Evolutionary conservation across 805 yeast genomes (phyloP).

Genomic region (Lachancea kluyveri): DNA sequence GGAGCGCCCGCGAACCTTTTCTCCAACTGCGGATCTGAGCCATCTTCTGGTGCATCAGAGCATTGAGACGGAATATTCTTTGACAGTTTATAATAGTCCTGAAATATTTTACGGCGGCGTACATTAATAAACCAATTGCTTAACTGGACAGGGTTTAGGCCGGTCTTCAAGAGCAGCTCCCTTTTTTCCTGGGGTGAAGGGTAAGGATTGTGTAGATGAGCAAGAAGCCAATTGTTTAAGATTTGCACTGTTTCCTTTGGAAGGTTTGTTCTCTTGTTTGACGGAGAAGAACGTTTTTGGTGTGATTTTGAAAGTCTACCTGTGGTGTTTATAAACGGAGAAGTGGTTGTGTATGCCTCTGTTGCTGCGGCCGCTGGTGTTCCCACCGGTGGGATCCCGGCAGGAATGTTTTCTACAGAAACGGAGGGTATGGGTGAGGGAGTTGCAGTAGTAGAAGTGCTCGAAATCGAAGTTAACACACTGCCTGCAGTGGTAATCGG

Average conservation of each 20-base stretch:
- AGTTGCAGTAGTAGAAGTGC: too few relatives aligned
- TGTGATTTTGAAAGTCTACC: too few relatives aligned
- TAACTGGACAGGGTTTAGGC: conserved; percentile 73
- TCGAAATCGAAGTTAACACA: too few relatives aligned
- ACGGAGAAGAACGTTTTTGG: too few relatives aligned
- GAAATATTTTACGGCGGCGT: conserved; percentile 60
- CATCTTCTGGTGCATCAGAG: conserved; percentile 10
- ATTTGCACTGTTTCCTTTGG: conserved; percentile 75
- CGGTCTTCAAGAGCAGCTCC: conserved; percentile 62
- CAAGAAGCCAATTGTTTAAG: conserved; percentile 65
- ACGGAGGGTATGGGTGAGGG: too few relatives aligned
- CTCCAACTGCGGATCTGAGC: conserved; percentile 17
- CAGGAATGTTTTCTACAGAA: too few relatives aligned
- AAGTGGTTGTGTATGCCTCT: too few relatives aligned
- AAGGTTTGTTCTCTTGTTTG: conserved; percentile 72
- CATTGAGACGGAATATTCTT: conserved; percentile 6
- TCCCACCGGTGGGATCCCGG: too few relatives aligned
- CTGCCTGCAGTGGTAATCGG: too few relatives aligned
- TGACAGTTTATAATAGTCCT: conserved; percentile 24
- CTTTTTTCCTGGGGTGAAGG: conserved; percentile 77
- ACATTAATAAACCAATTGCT: conserved; percentile 89
- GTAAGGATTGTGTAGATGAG: conserved; percentile 74
- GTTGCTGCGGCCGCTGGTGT: too few relatives aligned
- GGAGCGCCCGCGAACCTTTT: conserved; percentile 23
- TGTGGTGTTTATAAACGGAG: too few relatives aligned